Evolutionary conservation across 805 yeast species (phyloP).

Genomic region (Ogataea polymorpha): DNA sequence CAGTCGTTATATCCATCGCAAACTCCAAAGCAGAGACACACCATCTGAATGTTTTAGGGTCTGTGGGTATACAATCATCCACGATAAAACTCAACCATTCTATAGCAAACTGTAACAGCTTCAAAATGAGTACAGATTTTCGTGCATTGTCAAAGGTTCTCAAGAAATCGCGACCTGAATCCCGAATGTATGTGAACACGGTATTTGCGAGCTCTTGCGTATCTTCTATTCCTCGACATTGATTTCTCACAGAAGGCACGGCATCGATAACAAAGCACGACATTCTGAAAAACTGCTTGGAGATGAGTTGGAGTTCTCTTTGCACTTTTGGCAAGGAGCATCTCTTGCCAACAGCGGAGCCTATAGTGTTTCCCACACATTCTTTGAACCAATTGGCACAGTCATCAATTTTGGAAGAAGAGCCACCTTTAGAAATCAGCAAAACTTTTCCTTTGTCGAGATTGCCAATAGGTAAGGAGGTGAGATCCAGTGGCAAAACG

Average conservation of each 20-base stretch:
- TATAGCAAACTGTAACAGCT: conserved; percentile 70
- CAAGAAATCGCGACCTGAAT: conserved; percentile 72
- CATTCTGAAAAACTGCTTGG: conserved; percentile 65
- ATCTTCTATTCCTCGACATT: conserved; percentile 55
- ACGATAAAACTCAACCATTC: conserved; percentile 93
- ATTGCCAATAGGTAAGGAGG: conserved; percentile 47
- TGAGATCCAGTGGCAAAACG: conserved; percentile 53
- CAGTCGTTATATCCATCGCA: conserved; percentile 91
- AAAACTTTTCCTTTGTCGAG: conserved; percentile 67
- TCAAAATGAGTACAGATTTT: conserved; percentile 65
- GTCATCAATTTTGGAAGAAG: conserved; percentile 47
- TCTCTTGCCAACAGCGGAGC: conserved; percentile 54
- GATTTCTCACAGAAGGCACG: conserved; percentile 47
- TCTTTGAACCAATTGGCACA: conserved; percentile 57
- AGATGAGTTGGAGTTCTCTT: conserved; percentile 62
- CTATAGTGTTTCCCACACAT: conserved; percentile 52
- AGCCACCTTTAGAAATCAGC: conserved; percentile 69
- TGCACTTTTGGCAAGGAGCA: conserved; percentile 75
- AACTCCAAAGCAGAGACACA: conserved; percentile 93
- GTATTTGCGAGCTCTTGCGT: conserved; percentile 77
- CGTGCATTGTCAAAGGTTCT: conserved; percentile 60
- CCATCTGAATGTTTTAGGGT: conserved; percentile 89
- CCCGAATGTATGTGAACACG: conserved; percentile 74
- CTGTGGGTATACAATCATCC: conserved; percentile 93
- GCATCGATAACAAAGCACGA: conserved; percentile 63